Evolutionary conservation across 2,329 filamentous ascomycete genomes (phyloP), one percentile per base, ranked within the genome.

Genomic region (Pseudogymnoascus sp.): DNA sequence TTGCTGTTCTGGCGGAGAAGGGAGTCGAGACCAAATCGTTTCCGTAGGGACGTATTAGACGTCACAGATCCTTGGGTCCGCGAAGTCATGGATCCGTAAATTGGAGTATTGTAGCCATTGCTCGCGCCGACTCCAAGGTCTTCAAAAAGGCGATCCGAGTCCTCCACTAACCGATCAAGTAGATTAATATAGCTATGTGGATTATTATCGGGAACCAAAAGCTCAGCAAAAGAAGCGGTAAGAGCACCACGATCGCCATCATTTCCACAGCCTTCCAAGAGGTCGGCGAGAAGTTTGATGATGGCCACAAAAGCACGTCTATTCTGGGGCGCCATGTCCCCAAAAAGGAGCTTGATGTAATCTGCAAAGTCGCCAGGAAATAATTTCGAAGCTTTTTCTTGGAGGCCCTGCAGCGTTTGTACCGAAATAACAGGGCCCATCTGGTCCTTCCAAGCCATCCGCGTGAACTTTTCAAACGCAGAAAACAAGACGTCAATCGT

Each of bases 391-490:
- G 83, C 80, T 64, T 84, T 81, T 64, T 83, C 81, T 68, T 96
- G 92, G n/a, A 97, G 80, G 1, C 86, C 85, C 63, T 88, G 84
- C 38, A 97, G 80, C 4, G 86, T 82, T 56, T 88, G 81, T 61
- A 85, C 81, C 1, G 90, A 86, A 74, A 97, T 86, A 63, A 97
- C 85, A 2, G 90, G 86, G 0, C 93, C 93, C 81, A 97, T 92
- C 69, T 91, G 88, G 67, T 93, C 89, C 64, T 84, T 86, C 93
- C 93, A 97, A 11, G 90, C 92, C 66, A 92, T 87, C 64, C 86
- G 86, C 65, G 97, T 78, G 69, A 97, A 97, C 66, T 96, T 97
- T 73, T 97, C 93, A 73, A 97, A 97, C 0, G 93, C 89, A 26
- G 90, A 89, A 72, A 97, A 96, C 4, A 97, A 82, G 19, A 93